These are phyloP conservation scores for Davidsoniella virescens DNA, from an alignment of 2,329 filamentous ascomycete species.

Conservation along the genomic window DNA sequence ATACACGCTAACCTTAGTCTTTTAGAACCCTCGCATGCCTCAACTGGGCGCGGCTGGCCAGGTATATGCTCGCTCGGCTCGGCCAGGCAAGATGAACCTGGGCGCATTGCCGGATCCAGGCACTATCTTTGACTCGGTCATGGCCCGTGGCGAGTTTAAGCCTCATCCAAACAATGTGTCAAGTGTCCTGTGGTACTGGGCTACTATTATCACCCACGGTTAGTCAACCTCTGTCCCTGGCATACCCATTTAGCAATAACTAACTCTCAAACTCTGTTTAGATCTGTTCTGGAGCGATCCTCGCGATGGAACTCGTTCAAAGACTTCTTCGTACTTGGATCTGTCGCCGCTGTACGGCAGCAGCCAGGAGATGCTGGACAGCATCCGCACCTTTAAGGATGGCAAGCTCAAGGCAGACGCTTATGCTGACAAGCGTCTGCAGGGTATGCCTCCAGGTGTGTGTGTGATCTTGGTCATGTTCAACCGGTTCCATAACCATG, in stretches of 20 bases:
- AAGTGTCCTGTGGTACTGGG: slow-evolving; percentile 56
- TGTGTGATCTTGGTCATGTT: slow-evolving; percentile 62
- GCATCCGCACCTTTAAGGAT: slow-evolving; percentile 51
- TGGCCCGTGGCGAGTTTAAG: slow-evolving; percentile 33
- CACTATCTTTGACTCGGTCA: slow-evolving; percentile 44
- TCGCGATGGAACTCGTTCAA: slow-evolving; percentile 40
- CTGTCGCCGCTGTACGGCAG: slow-evolving; percentile 56
- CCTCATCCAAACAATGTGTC: slow-evolving; percentile 57
- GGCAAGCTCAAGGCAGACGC: slow-evolving; percentile 57
- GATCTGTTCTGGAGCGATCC: slow-evolving; percentile 58
- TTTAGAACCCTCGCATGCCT: slow-evolving; percentile 46
- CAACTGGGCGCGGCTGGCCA: slow-evolving; percentile 50
- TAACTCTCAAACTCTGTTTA: slow-evolving; percentile 13
- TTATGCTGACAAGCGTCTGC: slow-evolving; percentile 53
- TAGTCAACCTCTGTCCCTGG: slow-evolving; percentile 13
- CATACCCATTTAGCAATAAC: neutral
- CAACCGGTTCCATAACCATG: slow-evolving; percentile 74
- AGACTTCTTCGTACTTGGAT: slow-evolving; percentile 58
- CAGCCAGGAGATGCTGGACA: slow-evolving; percentile 48
- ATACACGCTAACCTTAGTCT: neutral
- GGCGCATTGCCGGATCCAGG: slow-evolving; percentile 52
- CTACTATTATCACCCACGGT: slow-evolving; percentile 58
- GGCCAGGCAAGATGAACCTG: slow-evolving; percentile 40
- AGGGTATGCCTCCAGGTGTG: slow-evolving; percentile 57
- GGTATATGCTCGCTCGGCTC: slow-evolving; percentile 48